Percentiles rank a stretch among this genome's conserved stretches.
Evolutionary conservation across 805 yeast species (phyloP).

Genomic region (Yarrowia osloensis): DNA sequence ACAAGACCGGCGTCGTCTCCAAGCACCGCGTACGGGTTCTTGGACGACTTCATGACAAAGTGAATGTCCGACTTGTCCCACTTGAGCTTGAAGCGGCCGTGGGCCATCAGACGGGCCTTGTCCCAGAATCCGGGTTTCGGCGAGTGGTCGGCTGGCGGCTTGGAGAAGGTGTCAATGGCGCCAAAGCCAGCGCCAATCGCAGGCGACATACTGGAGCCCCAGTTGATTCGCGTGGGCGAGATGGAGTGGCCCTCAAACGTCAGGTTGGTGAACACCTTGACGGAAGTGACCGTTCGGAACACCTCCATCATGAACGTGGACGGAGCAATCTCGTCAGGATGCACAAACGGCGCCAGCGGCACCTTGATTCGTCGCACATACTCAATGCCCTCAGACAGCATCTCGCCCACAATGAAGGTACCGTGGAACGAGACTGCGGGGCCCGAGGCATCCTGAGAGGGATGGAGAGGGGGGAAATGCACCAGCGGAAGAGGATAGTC

Average conservation of each 20-base stretch:
- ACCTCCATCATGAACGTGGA: constrained; percentile 59
- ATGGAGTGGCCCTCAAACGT: constrained; percentile 56
- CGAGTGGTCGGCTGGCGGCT: constrained; percentile 88
- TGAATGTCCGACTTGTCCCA: constrained; percentile 52
- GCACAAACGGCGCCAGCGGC: constrained; percentile 54
- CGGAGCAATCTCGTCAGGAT: constrained; percentile 43
- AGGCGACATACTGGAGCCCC: constrained; percentile 86
- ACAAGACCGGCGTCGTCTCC: constrained; percentile 75
- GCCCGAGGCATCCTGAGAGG: constrained; percentile 42
- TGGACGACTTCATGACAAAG: constrained; percentile 60
- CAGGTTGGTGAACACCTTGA: constrained; percentile 68
- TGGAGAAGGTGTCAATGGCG: constrained; percentile 78
- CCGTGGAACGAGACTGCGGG: constrained; percentile 54
- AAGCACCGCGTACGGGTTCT: constrained; percentile 74
- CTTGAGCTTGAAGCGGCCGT: constrained; percentile 62
- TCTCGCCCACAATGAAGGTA: constrained; percentile 69
- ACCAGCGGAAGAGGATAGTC: constrained; percentile 87
- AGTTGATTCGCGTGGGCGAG: constrained; percentile 64
- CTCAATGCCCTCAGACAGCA: constrained; percentile 51
- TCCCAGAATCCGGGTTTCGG: constrained; percentile 91
- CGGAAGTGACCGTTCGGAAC: constrained; percentile 73
- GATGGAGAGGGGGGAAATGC: constrained; percentile 60
- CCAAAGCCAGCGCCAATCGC: constrained; percentile 78
- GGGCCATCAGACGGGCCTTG: constrained; percentile 72
- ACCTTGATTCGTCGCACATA: constrained; percentile 63